phyloP scores from a whole-genome alignment of 2,329 filamentous ascomycete genomes.

The Lachnellula willkommii region DNA sequence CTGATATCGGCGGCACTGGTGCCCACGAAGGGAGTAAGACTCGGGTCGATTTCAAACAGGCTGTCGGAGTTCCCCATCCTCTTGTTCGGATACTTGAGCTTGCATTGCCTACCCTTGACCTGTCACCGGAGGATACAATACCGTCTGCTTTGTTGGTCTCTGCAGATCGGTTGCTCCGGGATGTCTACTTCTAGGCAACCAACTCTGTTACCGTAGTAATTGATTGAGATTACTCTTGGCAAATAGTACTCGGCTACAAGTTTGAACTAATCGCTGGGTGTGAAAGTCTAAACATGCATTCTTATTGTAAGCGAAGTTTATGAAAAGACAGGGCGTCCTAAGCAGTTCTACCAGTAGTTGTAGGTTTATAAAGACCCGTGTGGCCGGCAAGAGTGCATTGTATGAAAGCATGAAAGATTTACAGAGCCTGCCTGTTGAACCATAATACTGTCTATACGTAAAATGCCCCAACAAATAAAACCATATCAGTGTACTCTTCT shows the following conservation, averaged over 20 bases:
- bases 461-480: too few species aligned
- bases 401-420: too few species aligned
- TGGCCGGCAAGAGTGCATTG: too few species aligned
- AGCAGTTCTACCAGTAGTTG: too few species aligned
- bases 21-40: constrained; percentile 1
- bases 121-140: not conserved
- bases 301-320: too few species aligned
- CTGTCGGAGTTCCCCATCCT: not conserved
- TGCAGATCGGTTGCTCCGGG: not conserved
- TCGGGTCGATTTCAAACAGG: not conserved
- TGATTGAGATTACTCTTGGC: not conserved
- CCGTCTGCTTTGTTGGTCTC: not conserved
- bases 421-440: too few species aligned
- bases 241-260: not conserved
- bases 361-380: too few species aligned
- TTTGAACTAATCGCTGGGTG: too few species aligned
- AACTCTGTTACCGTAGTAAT: not conserved
- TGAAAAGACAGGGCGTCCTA: too few species aligned
- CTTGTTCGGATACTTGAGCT: constrained; percentile 2
- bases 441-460: too few species aligned
- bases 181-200: constrained; percentile 1
- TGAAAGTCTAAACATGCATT: too few species aligned
- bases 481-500: too few species aligned
- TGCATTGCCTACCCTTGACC: constrained; percentile 6
- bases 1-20: not conserved